These are phyloP conservation scores for Diaporthe aspalathi DNA, from an alignment of 2,329 filamentous ascomycete genomes.

Conservation along the genomic window DNA sequence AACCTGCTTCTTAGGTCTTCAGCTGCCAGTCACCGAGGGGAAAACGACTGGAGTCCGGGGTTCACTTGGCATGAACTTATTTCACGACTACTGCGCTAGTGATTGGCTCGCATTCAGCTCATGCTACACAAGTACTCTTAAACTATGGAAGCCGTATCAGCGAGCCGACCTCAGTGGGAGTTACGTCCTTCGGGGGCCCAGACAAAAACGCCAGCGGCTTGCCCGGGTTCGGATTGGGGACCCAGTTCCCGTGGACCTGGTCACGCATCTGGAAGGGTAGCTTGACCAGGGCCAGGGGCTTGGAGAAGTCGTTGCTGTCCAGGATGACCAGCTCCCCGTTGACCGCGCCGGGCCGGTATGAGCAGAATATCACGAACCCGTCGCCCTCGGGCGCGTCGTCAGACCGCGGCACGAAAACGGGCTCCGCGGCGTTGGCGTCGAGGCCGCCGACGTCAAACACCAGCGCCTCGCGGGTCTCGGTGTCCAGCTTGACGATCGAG, in stretches of 20 bases:
- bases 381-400: background rate
- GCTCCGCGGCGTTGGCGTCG: background rate
- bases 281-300: background rate
- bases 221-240: background rate
- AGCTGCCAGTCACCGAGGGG: background rate
- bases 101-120: background rate
- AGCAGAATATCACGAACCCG: background rate
- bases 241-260: slow-evolving; percentile 1
- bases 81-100: background rate
- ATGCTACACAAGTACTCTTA: background rate
- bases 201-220: background rate
- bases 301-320: slow-evolving; percentile 3
- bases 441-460: slow-evolving; percentile 2
- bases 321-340: slow-evolving; percentile 11
- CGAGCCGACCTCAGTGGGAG: background rate
- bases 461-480: background rate
- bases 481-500: slow-evolving; percentile 10
- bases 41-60: background rate
- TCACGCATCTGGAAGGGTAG: background rate
- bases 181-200: background rate
- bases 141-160: background rate
- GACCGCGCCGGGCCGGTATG: background rate
- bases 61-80: background rate
- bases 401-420: background rate
- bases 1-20: background rate